Conservation (phyloP, 306 rosid genomes). For the Comarum palustre region DNA sequence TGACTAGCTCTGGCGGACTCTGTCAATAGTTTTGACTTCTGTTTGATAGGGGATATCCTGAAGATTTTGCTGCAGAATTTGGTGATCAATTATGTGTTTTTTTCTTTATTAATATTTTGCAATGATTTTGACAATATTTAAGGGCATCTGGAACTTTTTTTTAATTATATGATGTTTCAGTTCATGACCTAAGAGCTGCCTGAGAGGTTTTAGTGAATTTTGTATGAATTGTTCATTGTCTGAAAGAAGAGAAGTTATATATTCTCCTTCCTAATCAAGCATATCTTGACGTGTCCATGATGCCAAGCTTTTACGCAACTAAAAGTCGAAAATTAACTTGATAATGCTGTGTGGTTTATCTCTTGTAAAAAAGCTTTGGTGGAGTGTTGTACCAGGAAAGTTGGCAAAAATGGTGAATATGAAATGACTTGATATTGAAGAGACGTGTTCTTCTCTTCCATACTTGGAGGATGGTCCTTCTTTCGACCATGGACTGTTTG, state of each 20-base stretch:
- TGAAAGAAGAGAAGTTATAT: background rate
- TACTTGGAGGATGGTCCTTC: slow-evolving; percentile 12
- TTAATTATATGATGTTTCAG: background rate
- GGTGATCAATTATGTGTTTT: background rate
- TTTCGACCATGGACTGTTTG: slow-evolving; percentile 21
- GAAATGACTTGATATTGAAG: slow-evolving; percentile 6
- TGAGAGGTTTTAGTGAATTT: background rate
- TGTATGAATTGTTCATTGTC: background rate
- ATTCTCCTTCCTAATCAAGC: slow-evolving; percentile 8
- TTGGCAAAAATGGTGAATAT: slow-evolving; percentile 5
- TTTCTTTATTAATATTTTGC: background rate
- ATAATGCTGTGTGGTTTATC: slow-evolving; percentile 8
- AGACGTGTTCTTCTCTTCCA: background rate
- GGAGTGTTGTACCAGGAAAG: slow-evolving; percentile 7
- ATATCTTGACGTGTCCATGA: slow-evolving; percentile 20
- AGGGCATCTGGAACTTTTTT: background rate
- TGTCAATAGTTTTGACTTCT: slow-evolving; percentile 12
- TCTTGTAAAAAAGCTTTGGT: background rate
- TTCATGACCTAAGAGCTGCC: background rate
- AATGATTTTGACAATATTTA: background rate
- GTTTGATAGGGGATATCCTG: background rate
- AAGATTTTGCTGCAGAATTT: slow-evolving; percentile 31
- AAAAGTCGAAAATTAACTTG: slow-evolving; percentile 6
- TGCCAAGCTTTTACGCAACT: slow-evolving; percentile 20
- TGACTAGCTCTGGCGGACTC: background rate